These are phyloP conservation scores for Stenocarpella maydis DNA, from an alignment of 2,329 filamentous ascomycete genomes.

Conservation along the genomic window DNA sequence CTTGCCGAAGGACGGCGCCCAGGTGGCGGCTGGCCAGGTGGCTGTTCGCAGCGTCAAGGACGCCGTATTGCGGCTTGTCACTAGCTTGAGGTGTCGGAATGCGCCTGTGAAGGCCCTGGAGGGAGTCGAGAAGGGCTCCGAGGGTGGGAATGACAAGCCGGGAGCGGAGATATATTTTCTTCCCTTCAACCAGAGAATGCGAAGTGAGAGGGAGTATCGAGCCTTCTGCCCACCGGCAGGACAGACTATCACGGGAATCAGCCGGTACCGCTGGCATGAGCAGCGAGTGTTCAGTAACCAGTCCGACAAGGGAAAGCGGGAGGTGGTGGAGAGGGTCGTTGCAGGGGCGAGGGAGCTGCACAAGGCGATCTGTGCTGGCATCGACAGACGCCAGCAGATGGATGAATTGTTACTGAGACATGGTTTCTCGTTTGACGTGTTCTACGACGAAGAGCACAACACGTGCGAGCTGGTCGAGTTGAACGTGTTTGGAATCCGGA, in stretches of 20 bases:
- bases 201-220: background rate
- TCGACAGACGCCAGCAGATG: background rate
- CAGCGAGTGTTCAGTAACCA: background rate
- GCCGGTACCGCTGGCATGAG: background rate
- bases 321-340: background rate
- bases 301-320: background rate
- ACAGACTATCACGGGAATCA: background rate
- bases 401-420: background rate
- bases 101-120: background rate
- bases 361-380: background rate
- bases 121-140: background rate
- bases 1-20: background rate
- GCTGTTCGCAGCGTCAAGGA: background rate
- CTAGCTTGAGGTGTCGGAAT: background rate
- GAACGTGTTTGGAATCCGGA: constrained; percentile 8
- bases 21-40: background rate
- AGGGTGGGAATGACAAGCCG: background rate
- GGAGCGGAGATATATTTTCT: background rate
- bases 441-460: background rate
- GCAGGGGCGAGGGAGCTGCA: background rate
- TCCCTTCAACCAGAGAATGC: background rate
- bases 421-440: background rate
- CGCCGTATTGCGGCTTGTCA: background rate
- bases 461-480: background rate
- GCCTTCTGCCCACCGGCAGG: background rate